These are phyloP conservation scores for Fusarium graminum DNA, from an alignment of 2,329 filamentous ascomycete species.

Conservation along the genomic window DNA sequence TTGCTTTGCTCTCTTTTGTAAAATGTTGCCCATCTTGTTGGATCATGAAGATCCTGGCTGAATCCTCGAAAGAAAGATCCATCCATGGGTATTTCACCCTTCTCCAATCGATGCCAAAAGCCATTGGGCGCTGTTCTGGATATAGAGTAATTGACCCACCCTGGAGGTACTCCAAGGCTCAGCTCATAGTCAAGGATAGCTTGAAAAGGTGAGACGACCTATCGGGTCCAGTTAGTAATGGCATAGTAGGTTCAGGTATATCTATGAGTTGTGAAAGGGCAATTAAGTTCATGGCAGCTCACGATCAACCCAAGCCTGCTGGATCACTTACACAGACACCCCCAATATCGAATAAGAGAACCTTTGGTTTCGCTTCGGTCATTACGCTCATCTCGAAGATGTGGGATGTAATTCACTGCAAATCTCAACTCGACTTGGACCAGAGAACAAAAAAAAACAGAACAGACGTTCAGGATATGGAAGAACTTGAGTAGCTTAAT, in stretches of 20 bases:
- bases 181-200: conserved; percentile 92
- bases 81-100: conserved; percentile 83
- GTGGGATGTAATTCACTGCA: too few species aligned
- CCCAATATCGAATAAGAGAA: conserved; percentile 93
- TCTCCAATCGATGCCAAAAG: conserved; percentile 89
- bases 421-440: too few species aligned
- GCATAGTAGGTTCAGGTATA: neutral
- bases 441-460: too few species aligned
- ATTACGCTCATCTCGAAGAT: neutral
- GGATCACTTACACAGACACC: conserved; percentile 87
- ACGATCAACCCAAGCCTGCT: neutral
- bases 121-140: conserved; percentile 82
- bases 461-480: conserved; percentile 24
- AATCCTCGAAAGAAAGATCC: conserved; percentile 81
- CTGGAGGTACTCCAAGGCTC: conserved; percentile 79
- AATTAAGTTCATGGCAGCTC: neutral
- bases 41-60: conserved; percentile 76
- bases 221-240: conserved; percentile 11
- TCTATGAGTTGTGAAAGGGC: neutral
- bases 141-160: conserved; percentile 94
- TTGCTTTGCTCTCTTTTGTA: conserved; percentile 61
- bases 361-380: conserved; percentile 69
- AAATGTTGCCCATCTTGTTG: conserved; percentile 77
- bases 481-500: neutral
- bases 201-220: conserved; percentile 94